Base-by-base conservation (phyloP, 139 green algal genomes). In the Mychonastes homosphaera region DNA sequence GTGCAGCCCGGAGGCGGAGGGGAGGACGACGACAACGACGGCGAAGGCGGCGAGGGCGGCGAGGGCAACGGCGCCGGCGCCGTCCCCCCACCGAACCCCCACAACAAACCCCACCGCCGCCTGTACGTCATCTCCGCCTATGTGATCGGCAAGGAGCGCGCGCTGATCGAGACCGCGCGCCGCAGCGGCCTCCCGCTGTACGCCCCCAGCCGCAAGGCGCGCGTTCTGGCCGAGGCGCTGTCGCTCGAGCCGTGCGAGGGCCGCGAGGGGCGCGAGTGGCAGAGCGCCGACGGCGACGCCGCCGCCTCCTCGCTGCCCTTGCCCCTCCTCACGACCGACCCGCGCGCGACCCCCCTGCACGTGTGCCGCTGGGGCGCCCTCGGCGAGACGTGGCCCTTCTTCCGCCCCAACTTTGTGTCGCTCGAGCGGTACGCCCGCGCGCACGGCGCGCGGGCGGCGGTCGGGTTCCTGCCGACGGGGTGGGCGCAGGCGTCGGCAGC, bases 351-450 rank as follows among this genome's bases (percentile, higher is more conserved):
- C 0, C 67, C 58, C 1, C 69, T 90, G 16, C 72, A 77, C 57
- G 55, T 84, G 13, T 58, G 67, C 2, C 21, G 66, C 12, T 90
- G 80, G 87, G 74, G 51, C 6, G 12, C 34, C 3, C 51, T 63
- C 32, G 72, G 65, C 0, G 79, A 86, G 24, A 83, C 75, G 2
- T 91, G 85, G 81, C 89, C 89, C 8, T 97, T 80, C 73, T 97
- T 97, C 79, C 62, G 78, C 4, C 87, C 89, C 30, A 96, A 96
- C 70, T 97, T 78, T 55, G 53, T 35, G 2, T 85, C 85, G 58
- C 80, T 87, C 72, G 80, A 82, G n/a, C n/a, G n/a, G n/a, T n/a
- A n/a, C n/a, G n/a, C n/a, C n/a, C n/a, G n/a, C n/a, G n/a, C n/a
- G 64, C 12, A 13, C 34, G 32, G 52, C 44, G 6, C 6, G 23